Percentiles rank a stretch among this genome's conserved stretches.
Conservation (phyloP, 352 stramenopile genomes). For the Phytophthora hybrid region DNA sequence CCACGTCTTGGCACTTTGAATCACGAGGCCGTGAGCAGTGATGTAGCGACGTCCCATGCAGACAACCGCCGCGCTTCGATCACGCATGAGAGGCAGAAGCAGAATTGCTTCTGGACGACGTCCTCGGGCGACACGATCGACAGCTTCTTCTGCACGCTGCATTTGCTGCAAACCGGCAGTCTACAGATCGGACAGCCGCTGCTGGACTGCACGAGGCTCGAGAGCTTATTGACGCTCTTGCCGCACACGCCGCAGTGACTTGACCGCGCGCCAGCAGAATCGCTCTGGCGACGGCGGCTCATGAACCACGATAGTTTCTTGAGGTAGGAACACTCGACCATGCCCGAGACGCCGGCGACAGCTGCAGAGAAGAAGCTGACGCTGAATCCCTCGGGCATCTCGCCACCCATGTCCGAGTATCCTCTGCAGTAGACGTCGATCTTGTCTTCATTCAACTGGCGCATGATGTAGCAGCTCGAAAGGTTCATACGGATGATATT, state of each 20-base stretch:
- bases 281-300: slow-evolving; percentile 28
- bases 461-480: slow-evolving; percentile 65
- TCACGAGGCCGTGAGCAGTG: slow-evolving; percentile 38
- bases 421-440: slow-evolving; percentile 62
- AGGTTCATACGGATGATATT: slow-evolving; percentile 50
- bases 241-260: slow-evolving; percentile 43
- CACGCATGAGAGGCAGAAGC: slow-evolving; percentile 65
- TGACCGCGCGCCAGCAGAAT: slow-evolving; percentile 2
- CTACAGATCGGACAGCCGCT: slow-evolving; percentile 42
- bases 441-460: slow-evolving; percentile 41
- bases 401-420: slow-evolving; percentile 53
- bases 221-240: slow-evolving; percentile 39
- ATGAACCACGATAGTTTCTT: slow-evolving; percentile 75
- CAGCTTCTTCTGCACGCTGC: slow-evolving; percentile 54
- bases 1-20: not conserved
- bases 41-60: slow-evolving; percentile 50
- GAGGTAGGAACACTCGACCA: slow-evolving; percentile 62
- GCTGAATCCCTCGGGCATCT: slow-evolving; percentile 50
- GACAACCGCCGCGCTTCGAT: slow-evolving; percentile 49
- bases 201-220: slow-evolving; percentile 31
- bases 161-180: slow-evolving; percentile 53
- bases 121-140: slow-evolving; percentile 44
- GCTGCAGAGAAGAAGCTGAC: slow-evolving; percentile 51
- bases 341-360: slow-evolving; percentile 40
- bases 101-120: slow-evolving; percentile 53